Evolutionary conservation across 2,329 filamentous ascomycete genomes (phyloP), one percentile per base, ranked within the genome.

Genomic region (Arthroderma uncinatum): DNA sequence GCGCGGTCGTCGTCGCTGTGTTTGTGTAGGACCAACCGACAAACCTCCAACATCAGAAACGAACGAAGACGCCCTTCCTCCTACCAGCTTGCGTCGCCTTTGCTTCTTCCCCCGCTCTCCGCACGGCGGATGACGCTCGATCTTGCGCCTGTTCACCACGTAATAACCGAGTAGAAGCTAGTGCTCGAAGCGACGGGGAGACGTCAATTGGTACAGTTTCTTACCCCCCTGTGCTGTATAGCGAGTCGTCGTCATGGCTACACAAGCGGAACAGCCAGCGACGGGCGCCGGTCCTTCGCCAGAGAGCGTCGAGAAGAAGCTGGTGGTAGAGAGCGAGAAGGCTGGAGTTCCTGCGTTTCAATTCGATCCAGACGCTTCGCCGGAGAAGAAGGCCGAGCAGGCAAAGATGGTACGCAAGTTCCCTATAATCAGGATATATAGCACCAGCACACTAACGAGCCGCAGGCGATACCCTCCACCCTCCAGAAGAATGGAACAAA

Each of bases 311-410:
- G 81, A 95, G 73, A 78, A 81, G 63, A 81, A 82, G 65, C 79
- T 96, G 53, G 79, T 95, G 25, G 78, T 87, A 56, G 84, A 95
- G 70, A 89, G 88, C 63, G 82, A 79, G 66, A 85, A 86, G 65
- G 88, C 86, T 10, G 93, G 93, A 42, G 82, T 86, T 23, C 76
- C 85, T 30, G 91, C 89, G 62, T 93, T 87, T 69, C 82, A 84
- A 61, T 98, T 97, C 74, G 81, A 98, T 68, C 89, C 93, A 0
- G 75, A 95, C 76, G 91, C 90, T 42, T 85, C 79, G 44, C 80
- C 86, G 0, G 88, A 90, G 69, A 80, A 95, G 71, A 98, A 98
- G 77, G 85, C 81, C 60, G 85, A 85, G 33, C 87, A 91, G 69
- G 85, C 86, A 21, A 78, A 80, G 78, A 81, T 84, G 68, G 89